These are phyloP conservation scores for Solanum aculeatissimum DNA, from an alignment of 305 asterid species.

Conservation along the genomic window DNA sequence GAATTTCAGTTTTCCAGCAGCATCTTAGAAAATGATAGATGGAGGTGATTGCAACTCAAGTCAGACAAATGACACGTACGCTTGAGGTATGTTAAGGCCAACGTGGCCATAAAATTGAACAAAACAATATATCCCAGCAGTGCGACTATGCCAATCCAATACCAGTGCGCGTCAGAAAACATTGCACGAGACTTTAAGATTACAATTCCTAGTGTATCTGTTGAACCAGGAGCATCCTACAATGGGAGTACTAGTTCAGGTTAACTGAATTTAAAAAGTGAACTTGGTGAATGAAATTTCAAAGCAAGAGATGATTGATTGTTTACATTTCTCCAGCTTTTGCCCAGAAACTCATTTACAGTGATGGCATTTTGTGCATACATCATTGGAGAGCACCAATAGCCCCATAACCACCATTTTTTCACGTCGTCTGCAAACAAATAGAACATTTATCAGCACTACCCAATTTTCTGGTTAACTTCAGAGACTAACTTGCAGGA, in stretches of 20 bases:
- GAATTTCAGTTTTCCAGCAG: background rate
- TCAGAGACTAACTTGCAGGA: background rate
- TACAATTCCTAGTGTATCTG: constrained; percentile 53
- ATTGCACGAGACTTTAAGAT: constrained; percentile 54
- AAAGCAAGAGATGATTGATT: background rate
- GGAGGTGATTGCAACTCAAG: background rate
- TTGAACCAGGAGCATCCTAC: constrained; percentile 53
- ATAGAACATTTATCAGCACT: background rate
- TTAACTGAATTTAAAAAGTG: background rate
- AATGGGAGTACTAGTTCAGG: background rate
- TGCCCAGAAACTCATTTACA: constrained; percentile 73
- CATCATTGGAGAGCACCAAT: constrained; percentile 66
- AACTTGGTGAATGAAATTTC: background rate
- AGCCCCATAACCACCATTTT: constrained; percentile 84
- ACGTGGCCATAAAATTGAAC: constrained; percentile 43
- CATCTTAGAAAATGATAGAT: background rate
- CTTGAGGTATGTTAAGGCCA: constrained; percentile 78
- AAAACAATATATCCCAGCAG: constrained; percentile 40
- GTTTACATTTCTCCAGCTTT: constrained; percentile 87
- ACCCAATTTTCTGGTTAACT: background rate
- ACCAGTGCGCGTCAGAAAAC: constrained; percentile 68
- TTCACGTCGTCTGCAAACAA: constrained; percentile 38
- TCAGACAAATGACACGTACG: constrained; percentile 33
- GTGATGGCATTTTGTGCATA: constrained; percentile 56
- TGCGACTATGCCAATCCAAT: constrained; percentile 88